These are phyloP conservation scores for Pleurotus ostreatus DNA, from an alignment of 768 basidiomycete species.

Conservation along the genomic window DNA sequence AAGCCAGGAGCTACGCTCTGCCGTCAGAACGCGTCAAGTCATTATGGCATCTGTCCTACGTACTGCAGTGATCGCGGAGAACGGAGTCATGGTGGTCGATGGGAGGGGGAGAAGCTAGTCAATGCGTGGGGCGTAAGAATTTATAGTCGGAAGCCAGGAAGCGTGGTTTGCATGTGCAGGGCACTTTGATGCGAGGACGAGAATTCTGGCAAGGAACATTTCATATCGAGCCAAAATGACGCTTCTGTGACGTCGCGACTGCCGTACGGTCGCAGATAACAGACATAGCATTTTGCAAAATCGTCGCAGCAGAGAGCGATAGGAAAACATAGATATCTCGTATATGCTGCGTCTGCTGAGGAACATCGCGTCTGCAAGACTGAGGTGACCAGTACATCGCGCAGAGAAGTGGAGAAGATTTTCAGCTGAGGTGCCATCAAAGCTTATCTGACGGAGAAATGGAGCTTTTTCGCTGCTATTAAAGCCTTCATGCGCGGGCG, in stretches of 20 bases:
- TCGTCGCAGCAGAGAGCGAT: too few species aligned
- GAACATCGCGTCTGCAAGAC: too few species aligned
- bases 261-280: too few species aligned
- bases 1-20: slow-evolving; percentile 11
- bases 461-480: too few species aligned
- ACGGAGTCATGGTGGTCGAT: not conserved
- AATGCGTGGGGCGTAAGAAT: not conserved
- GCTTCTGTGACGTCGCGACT: slow-evolving; percentile 1
- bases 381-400: too few species aligned
- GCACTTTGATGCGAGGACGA: not conserved
- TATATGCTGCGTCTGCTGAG: too few species aligned
- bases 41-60: not conserved
- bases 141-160: slow-evolving; percentile 1
- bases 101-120: not conserved
- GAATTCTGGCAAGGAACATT: not conserved
- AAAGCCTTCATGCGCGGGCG: too few species aligned
- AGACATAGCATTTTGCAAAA: too few species aligned
- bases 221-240: not conserved
- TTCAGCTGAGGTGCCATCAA: too few species aligned
- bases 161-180: not conserved
- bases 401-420: too few species aligned
- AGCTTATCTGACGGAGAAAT: too few species aligned
- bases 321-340: too few species aligned
- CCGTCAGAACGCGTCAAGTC: not conserved
- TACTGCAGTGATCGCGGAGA: not conserved